Evolutionary conservation across 768 basidiomycete species (phyloP).

Genomic region (Daedaleopsis sinensis): DNA sequence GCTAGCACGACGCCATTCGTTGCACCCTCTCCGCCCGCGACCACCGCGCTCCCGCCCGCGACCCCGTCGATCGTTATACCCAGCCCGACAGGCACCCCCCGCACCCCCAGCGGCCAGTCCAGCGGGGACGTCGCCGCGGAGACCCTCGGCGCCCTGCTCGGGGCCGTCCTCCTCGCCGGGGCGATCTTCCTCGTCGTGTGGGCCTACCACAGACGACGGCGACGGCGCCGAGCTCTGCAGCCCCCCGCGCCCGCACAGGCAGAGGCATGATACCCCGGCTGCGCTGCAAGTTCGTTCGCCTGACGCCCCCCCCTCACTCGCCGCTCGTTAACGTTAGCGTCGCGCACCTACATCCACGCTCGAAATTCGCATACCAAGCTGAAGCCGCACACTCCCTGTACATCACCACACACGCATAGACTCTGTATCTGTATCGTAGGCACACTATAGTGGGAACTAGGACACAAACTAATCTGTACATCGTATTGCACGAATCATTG

Average conservation of each 20-base stretch:
- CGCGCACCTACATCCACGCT: background rate
- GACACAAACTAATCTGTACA: too few relatives aligned
- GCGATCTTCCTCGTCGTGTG: background rate
- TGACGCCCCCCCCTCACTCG: too few relatives aligned
- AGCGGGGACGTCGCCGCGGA: constrained; percentile 24
- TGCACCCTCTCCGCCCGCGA: constrained; percentile 17
- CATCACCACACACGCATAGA: background rate
- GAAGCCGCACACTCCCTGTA: background rate
- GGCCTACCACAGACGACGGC: constrained; percentile 3
- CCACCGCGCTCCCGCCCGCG: constrained; percentile 15
- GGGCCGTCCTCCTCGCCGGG: constrained; percentile 7
- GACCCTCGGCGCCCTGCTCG: constrained; percentile 22
- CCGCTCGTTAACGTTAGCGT: background rate
- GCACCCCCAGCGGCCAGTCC: constrained; percentile 6
- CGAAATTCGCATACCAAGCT: background rate
- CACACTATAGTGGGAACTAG: background rate
- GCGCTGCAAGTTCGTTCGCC: too few relatives aligned
- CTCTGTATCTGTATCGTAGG: background rate
- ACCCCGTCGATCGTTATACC: constrained; percentile 17
- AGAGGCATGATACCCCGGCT: background rate
- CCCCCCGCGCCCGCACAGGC: background rate
- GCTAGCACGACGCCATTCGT: constrained; percentile 23
- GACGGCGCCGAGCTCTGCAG: constrained; percentile 1
- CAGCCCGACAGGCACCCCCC: background rate
- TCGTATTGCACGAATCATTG: too few relatives aligned